Conservation (phyloP, 2,329 filamentous ascomycete species). For the Trichophyton rubrum region DNA sequence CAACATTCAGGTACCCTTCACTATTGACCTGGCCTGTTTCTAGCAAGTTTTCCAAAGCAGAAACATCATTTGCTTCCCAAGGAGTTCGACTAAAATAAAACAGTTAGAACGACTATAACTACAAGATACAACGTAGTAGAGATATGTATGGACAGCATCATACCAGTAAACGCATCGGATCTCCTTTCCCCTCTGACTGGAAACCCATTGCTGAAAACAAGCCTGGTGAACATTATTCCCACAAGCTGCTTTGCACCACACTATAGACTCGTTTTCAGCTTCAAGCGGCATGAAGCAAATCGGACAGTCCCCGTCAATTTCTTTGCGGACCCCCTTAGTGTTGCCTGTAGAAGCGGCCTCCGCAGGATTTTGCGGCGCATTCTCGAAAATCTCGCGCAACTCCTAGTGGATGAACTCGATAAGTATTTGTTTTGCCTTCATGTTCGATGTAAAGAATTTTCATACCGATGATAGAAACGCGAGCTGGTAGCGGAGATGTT, state of each 20-base stretch:
- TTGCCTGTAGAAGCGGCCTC: conserved; percentile 26
- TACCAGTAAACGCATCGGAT: conserved; percentile 37
- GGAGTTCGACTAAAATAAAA: conserved; percentile 24
- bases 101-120: neutral
- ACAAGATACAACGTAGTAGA: neutral
- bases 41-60: conserved; percentile 22
- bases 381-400: conserved; percentile 43
- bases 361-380: conserved; percentile 39
- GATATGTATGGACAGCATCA: conserved; percentile 6
- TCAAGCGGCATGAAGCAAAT: conserved; percentile 49
- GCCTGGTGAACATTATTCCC: conserved; percentile 50
- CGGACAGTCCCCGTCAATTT: conserved; percentile 50
- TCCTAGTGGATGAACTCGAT: conserved; percentile 28
- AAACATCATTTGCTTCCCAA: conserved; percentile 26
- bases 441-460: too few species aligned
- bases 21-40: conserved; percentile 18
- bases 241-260: conserved; percentile 49
- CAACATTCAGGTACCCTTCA: conserved; percentile 38
- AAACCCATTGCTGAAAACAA: conserved; percentile 45
- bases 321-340: conserved; percentile 41
- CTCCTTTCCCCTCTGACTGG: conserved; percentile 18
- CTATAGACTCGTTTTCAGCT: conserved; percentile 33
- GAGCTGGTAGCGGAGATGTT: conserved; percentile 46
- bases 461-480: conserved; percentile 42
- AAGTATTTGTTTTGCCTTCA: too few species aligned